Base-by-base conservation (phyloP, 805 yeast genomes). In the Lipomyces sp. region DNA sequence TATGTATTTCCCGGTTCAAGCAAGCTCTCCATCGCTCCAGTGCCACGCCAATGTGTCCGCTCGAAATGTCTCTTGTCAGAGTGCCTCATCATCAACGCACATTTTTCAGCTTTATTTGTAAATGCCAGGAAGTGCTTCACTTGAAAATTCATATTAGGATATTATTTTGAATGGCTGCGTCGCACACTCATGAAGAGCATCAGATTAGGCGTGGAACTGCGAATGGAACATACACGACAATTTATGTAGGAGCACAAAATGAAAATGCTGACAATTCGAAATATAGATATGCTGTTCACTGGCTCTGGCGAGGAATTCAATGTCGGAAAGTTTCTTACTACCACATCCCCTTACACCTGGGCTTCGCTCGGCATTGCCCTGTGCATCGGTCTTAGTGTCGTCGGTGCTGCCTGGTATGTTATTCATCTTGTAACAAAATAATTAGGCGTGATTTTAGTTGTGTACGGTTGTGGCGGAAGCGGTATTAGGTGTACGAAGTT, bases 311-410 rank as follows among this genome's bases (percentile, higher is more conserved):
- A 92, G 77, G 83, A 87, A 62, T 95, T 95, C 83, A 90, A 95
- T 78, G 87, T 95, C 65, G 99, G 99, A 61, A 87, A 87, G 72
- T 93, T 94, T 76, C 84, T 95, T 71, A 86, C 87, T 72, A 82
- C 89, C 48, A 87, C 95, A 2, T 92, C 98, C 30, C 99, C 99
- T 5, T 95, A 95, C 77, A 86, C 95, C 89, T 95, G 98, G 98
- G 98, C 98, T 35, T 85, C 86, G 70, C 79, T 92, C 70, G 99
- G 99, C 63, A 92, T 95, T 69, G 88, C 90, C 15, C 80, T 87
- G 60, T 94, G 99, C 80, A 92, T 96, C 73, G 98, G 98, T 13
- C 84, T 95, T 66, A 88, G 96, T 59, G 98, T 95, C 15, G 89
- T 93, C 53, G 99, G 99, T 51, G 99, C 99, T 15, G 98, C 98